Conservation (phyloP, 1,139 yeast species). For the Zygotorulaspora mrakii region DNA sequence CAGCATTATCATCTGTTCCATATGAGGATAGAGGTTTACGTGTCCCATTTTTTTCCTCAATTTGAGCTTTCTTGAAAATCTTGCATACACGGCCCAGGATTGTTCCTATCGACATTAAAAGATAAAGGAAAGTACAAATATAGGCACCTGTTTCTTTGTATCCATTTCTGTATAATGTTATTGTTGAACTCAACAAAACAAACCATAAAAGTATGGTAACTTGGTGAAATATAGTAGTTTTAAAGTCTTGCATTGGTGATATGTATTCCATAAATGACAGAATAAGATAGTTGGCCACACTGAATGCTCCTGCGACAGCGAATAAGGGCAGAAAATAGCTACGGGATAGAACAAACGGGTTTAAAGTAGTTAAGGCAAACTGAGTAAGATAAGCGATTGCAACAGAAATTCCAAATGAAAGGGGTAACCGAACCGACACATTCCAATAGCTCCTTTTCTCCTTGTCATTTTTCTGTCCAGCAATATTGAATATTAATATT, state of each 20-base stretch:
- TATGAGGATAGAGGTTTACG: too few species aligned
- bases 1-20: too few species aligned
- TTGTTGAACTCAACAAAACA: constrained; percentile 47
- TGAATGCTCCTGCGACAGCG: constrained; percentile 44
- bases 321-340: constrained; percentile 49
- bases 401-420: constrained; percentile 48
- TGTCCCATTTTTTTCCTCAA: too few species aligned
- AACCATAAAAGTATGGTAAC: constrained; percentile 57
- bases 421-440: constrained; percentile 55
- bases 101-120: constrained; percentile 49
- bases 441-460: constrained; percentile 44
- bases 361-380: constrained; percentile 30
- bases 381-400: constrained; percentile 37
- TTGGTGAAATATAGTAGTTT: constrained; percentile 61
- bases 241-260: constrained; percentile 66
- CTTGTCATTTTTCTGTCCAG: constrained; percentile 46
- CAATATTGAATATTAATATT: constrained; percentile 45
- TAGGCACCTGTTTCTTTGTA: constrained; percentile 62
- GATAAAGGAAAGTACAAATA: constrained; percentile 48
- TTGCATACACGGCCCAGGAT: constrained; percentile 48
- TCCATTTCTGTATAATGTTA: constrained; percentile 42
- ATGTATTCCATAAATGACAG: constrained; percentile 50
- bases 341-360: constrained; percentile 60
- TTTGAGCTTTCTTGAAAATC: constrained; percentile 10
- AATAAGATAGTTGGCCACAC: constrained; percentile 53